These are phyloP conservation scores for Vaccinium macrocarpon DNA, from an alignment of 148 eudicot genomes.

Conservation along the genomic window DNA sequence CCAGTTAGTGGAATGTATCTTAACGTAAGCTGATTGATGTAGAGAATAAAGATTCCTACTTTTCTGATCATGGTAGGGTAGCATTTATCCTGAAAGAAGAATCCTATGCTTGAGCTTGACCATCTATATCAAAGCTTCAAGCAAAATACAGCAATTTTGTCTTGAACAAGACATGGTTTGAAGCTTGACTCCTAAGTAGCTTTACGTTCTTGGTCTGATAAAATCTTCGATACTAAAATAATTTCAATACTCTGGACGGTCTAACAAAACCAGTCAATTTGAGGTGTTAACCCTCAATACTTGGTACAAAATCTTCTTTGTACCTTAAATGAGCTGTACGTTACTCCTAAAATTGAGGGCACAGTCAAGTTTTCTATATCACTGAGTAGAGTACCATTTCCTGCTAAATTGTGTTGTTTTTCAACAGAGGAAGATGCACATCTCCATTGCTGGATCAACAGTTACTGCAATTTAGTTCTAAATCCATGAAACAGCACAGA, in stretches of 20 bases:
- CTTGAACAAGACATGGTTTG: neutral
- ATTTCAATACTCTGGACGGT: neutral
- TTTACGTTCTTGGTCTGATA: neutral
- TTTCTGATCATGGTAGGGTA: neutral
- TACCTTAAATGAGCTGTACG: neutral
- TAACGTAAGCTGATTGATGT: neutral
- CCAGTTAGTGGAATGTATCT: neutral
- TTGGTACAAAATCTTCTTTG: neutral
- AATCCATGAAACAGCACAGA: neutral
- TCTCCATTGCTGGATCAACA: neutral
- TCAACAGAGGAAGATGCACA: neutral
- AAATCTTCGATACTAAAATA: neutral
- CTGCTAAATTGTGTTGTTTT: neutral
- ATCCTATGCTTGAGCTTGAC: slow-evolving; percentile 14
- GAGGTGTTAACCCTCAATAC: neutral
- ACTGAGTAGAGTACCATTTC: neutral
- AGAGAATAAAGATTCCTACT: slow-evolving; percentile 6
- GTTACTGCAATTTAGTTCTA: neutral
- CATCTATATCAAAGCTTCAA: neutral
- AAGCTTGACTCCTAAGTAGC: neutral
- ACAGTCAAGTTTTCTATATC: neutral
- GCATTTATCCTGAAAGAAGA: neutral
- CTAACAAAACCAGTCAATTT: neutral
- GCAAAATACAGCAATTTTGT: neutral
- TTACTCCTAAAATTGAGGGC: neutral